These are phyloP conservation scores for Novymonas esmeraldas DNA, from an alignment of 208 protist species.

Conservation along the genomic window DNA sequence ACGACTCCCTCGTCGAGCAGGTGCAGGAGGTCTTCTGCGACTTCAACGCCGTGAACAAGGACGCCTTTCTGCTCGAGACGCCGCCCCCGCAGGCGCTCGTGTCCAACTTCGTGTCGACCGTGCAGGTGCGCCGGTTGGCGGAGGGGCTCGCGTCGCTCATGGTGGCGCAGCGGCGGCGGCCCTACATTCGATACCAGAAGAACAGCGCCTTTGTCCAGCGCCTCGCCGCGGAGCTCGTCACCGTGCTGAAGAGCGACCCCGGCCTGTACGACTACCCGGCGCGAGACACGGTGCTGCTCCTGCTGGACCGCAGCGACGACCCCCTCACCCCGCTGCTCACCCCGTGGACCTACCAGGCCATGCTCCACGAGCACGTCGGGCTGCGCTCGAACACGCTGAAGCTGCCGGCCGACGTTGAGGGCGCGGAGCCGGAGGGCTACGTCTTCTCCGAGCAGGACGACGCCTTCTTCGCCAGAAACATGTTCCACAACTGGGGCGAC, in stretches of 20 bases:
- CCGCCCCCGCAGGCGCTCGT: conserved; percentile 46
- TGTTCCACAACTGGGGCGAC: conserved; percentile 98
- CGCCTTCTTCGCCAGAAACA: conserved; percentile 94
- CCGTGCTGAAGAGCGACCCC: conserved; percentile 73
- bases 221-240: conserved; percentile 73
- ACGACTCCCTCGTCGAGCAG: conserved; percentile 83
- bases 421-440: conserved; percentile 67
- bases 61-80: conserved; percentile 75
- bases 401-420: conserved; percentile 48
- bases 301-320: conserved; percentile 91
- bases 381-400: conserved; percentile 93
- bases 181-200: conserved; percentile 73
- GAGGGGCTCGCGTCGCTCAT: conserved; percentile 80
- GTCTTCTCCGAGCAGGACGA: conserved; percentile 93
- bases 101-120: conserved; percentile 34
- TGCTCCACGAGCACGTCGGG: conserved; percentile 98
- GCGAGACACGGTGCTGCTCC: conserved; percentile 66
- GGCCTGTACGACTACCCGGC: conserved; percentile 89
- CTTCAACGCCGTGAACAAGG: conserved; percentile 91
- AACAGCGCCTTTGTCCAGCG: conserved; percentile 65
- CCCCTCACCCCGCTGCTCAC: conserved; percentile 97
- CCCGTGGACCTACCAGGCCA: conserved; percentile 99
- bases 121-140: conserved; percentile 45
- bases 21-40: conserved; percentile 97
- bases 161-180: conserved; percentile 73